These are phyloP conservation scores for Puccinia hordei DNA, from an alignment of 1,284 basidiomycete genomes.

Conservation along the genomic window DNA sequence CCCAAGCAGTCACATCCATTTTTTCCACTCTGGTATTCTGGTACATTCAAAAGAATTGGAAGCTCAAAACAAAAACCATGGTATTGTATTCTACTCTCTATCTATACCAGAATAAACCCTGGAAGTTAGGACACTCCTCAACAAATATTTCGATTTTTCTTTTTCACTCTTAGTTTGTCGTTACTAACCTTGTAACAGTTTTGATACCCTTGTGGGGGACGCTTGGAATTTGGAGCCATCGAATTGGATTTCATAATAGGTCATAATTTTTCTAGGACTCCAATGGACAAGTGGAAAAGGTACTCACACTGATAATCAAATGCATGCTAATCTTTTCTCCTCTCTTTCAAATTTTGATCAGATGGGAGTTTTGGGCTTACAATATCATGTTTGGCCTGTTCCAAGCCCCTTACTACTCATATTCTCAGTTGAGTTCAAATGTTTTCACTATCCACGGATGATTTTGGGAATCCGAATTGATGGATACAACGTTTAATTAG, in stretches of 20 bases:
- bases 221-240: constrained; percentile 32
- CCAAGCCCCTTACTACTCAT: constrained; percentile 50
- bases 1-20: constrained; percentile 51
- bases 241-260: constrained; percentile 46
- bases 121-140: neutral
- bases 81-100: constrained; percentile 7
- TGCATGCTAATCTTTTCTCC: neutral
- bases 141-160: neutral
- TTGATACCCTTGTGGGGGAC: constrained; percentile 49
- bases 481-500: neutral
- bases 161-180: constrained; percentile 29
- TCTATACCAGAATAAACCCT: too few species aligned
- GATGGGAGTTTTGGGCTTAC: constrained; percentile 51
- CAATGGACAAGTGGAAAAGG: neutral
- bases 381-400: constrained; percentile 50
- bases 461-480: neutral
- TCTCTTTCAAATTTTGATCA: neutral
- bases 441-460: neutral
- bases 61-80: constrained; percentile 43
- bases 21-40: constrained; percentile 47
- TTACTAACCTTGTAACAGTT: constrained; percentile 48
- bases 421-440: constrained; percentile 44
- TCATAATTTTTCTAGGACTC: neutral
- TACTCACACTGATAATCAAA: neutral
- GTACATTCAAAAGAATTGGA: constrained; percentile 48